Base-by-base conservation (phyloP, 257 asterid species). In the Solanum gracilifrons region DNA sequence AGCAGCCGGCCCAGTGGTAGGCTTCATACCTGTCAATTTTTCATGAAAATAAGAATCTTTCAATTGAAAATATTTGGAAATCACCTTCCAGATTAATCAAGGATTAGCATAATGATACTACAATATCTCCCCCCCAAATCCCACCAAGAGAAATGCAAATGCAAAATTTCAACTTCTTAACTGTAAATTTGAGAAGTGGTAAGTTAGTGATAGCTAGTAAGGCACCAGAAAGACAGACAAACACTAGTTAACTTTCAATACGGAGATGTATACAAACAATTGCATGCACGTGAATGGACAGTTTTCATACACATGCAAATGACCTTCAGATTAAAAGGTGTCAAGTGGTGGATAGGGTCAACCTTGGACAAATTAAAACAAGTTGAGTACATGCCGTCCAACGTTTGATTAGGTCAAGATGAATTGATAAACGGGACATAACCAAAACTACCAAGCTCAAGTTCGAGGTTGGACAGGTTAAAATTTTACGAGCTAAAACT, bases 21-120 rank as follows among this genome's bases (percentile, higher is more conserved):
- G 83, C 32, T 86, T 33, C 37, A 87, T 72, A 75, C 83, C 98
- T 94, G 90, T 33, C 25, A 89, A 88, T 73, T 33, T 84, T 15
- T 72, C 20, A 88, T 13, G 73, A 25, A 87, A 77, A 68, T 80
- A 58, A 68, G 41, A 43, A 23, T 36, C 64, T 85, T 20, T 36
- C 33, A 29, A 83, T 33, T 43, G 43, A 27, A 16, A 25, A 29
- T 69, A 35, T 16, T 35, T 74, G 33, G 12, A 35, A 33, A 33
- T 51, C 55, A 68, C 51, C 6, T 27, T 41, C 39, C 60, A 27
- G 9, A 23, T 31, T 46, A 39, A 43, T 88, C 55, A 83, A 36
- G 84, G 39, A 76, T 13, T 46, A 46, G 4, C 36, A 41, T 33
- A 79, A 58, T 43, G 55, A 35, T 77, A 41, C 84, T 41, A 79